A percentile compares a stretch with the other conserved stretches of the same genome.
Evolutionary conservation across 331 rosid genomes (phyloP).

Genomic region (Malus hybrid): DNA sequence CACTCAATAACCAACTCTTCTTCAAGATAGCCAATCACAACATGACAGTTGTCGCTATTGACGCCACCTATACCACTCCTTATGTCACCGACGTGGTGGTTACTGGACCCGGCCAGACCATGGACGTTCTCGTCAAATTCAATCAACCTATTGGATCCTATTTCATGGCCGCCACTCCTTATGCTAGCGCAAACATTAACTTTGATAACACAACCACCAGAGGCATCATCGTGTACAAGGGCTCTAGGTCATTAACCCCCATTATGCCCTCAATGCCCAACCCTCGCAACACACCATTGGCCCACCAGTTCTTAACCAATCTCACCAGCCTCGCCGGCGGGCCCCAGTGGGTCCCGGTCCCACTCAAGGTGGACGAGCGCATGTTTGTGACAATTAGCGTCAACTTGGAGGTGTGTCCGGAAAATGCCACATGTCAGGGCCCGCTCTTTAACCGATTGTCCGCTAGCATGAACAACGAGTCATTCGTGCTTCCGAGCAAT

Average conservation of each 20-base stretch:
- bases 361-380: slow-evolving; percentile 25
- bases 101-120: slow-evolving; percentile 45
- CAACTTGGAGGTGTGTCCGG: slow-evolving; percentile 17
- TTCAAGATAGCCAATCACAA: slow-evolving; percentile 39
- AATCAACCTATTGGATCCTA: slow-evolving; percentile 34
- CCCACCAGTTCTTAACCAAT: slow-evolving; percentile 25
- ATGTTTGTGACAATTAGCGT: slow-evolving; percentile 33
- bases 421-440: slow-evolving; percentile 14
- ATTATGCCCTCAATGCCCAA: slow-evolving; percentile 27
- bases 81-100: slow-evolving; percentile 32
- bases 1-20: slow-evolving; percentile 38
- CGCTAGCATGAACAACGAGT: slow-evolving; percentile 59
- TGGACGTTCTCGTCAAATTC: slow-evolving; percentile 34
- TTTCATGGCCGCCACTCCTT: slow-evolving; percentile 46
- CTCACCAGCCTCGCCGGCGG: slow-evolving; percentile 22
- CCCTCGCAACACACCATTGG: slow-evolving; percentile 26
- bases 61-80: slow-evolving; percentile 28
- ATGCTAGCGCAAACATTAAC: not conserved
- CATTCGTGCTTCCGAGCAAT: slow-evolving; percentile 34
- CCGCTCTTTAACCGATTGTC: slow-evolving; percentile 4
- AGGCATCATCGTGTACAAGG: slow-evolving; percentile 25
- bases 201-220: slow-evolving; percentile 21
- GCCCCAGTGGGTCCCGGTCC: slow-evolving; percentile 40
- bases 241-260: slow-evolving; percentile 6
- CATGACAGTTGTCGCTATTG: slow-evolving; percentile 34